Base-by-base conservation (phyloP, 2,329 filamentous ascomycete genomes). In the Ophiostoma novo-ulmi region DNA sequence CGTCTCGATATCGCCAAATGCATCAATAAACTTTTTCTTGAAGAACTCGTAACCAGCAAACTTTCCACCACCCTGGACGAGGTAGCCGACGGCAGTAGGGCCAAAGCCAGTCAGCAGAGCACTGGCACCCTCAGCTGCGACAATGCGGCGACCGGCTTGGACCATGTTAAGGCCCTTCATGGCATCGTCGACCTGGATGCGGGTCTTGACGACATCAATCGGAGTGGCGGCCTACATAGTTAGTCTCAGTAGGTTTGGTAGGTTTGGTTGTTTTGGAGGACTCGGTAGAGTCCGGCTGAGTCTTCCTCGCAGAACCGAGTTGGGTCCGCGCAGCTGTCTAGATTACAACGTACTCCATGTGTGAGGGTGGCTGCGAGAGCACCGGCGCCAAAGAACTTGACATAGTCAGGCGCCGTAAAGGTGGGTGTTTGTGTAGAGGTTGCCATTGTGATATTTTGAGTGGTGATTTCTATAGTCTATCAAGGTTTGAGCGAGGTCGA, bases 31-130 rank as follows among this genome's bases (percentile, higher is more conserved):
- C 80, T 91, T 88, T 83, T 94, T 91, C 87, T 96, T 96, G 90
- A 96, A 96, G 85, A 93, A 92, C 82, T 96, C 92, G 82, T 96
- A 96, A 77, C 92, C 92, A 77, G 91, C 91, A 81, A 96, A 96
- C 84, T 96, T 96, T 85, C 91, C 90, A 76, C 92, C 92, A 78
- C 92, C 92, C 82, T 96, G 92, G 71, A 95, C 89, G 82, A 95
- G 91, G 83, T 96, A 96, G 78, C 92, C 92, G 70, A 93, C 91
- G 72, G 90, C 90, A 73, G 92, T 96, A 73, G 92, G 92, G 73
- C 92, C 92, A 80, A 93, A 90, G 78, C 92, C 92, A 22, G 92
- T 95, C 78, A 93, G 85, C 75, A 96, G 85, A 74, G 92, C 91
- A 73, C 89, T 88, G 74, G 91, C 88, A 78, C 93, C 93, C 82